These are phyloP conservation scores for Aurifilum marmelostoma DNA, from an alignment of 2,329 filamentous ascomycete species.

Conservation along the genomic window DNA sequence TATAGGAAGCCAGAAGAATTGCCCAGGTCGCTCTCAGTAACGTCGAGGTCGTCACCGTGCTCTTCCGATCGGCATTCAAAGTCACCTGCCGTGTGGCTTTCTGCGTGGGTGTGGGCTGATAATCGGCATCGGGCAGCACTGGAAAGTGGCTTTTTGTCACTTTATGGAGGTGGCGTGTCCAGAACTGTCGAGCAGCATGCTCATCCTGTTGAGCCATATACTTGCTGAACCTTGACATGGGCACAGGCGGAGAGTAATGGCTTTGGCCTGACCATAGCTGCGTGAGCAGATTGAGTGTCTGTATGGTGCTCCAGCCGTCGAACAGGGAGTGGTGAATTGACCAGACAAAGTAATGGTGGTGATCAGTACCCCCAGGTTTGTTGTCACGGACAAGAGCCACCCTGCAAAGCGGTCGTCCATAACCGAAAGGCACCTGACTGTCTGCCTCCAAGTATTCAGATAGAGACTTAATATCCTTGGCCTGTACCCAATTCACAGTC, in stretches of 20 bases:
- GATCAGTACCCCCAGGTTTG: background rate
- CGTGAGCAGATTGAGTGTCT: background rate
- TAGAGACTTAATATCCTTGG: background rate
- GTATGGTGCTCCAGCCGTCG: slow-evolving; percentile 55
- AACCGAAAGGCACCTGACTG: background rate
- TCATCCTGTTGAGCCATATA: background rate
- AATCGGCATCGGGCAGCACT: background rate
- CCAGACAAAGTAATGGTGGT: background rate
- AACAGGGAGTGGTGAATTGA: slow-evolving; percentile 57
- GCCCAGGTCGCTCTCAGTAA: background rate
- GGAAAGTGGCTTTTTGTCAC: background rate
- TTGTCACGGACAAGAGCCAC: background rate
- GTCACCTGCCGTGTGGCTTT: background rate
- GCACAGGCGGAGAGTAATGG: background rate
- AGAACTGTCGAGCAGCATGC: background rate
- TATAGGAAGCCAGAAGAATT: background rate
- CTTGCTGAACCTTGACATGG: background rate
- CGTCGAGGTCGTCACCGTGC: background rate
- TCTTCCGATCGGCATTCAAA: background rate
- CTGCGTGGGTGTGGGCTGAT: background rate
- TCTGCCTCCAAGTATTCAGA: background rate
- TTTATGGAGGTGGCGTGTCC: background rate
- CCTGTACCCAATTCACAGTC: no score
- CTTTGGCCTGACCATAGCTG: background rate
- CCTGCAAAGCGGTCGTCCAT: background rate